Evolutionary conservation across 2,329 filamentous ascomycete genomes (phyloP).

Genomic region (Aureobasidium mangrovei): DNA sequence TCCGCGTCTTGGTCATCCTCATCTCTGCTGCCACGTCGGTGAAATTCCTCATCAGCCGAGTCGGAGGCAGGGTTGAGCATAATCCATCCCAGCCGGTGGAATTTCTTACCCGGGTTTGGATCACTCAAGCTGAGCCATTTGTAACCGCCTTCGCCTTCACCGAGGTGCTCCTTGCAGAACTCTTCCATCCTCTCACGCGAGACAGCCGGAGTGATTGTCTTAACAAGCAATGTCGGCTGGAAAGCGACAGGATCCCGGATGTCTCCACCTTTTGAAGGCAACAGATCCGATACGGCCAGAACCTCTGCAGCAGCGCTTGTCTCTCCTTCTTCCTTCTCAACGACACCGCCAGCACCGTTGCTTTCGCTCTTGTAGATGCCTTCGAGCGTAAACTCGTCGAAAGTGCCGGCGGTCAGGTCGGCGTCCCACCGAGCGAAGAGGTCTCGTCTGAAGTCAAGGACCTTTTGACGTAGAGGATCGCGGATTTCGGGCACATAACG

Average conservation of each 20-base stretch:
- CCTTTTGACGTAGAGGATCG: slow-evolving; percentile 61
- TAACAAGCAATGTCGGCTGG: slow-evolving; percentile 90
- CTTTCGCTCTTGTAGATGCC: slow-evolving; percentile 89
- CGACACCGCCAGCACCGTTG: slow-evolving; percentile 72
- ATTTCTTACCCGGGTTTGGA: slow-evolving; percentile 93
- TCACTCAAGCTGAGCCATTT: slow-evolving; percentile 95
- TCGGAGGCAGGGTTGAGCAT: slow-evolving; percentile 80
- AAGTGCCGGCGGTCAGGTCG: slow-evolving; percentile 73
- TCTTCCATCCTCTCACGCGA: slow-evolving; percentile 86
- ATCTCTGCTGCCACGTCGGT: slow-evolving; percentile 65
- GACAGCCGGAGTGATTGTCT: slow-evolving; percentile 94
- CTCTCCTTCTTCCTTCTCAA: slow-evolving; percentile 95
- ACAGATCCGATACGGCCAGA: slow-evolving; percentile 80
- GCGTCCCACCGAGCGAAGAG: slow-evolving; percentile 82
- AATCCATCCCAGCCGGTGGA: slow-evolving; percentile 97
- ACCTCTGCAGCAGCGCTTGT: slow-evolving; percentile 86
- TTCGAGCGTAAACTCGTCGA: slow-evolving; percentile 91
- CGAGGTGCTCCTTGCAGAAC: slow-evolving; percentile 89
- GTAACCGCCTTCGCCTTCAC: slow-evolving; percentile 83
- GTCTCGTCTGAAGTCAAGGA: slow-evolving; percentile 70
- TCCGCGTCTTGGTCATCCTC: slow-evolving; percentile 49
- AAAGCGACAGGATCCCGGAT: slow-evolving; percentile 80
- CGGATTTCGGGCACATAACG: slow-evolving; percentile 80
- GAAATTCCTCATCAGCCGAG: slow-evolving; percentile 55
- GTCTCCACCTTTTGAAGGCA: slow-evolving; percentile 75